phyloP scores from a whole-genome alignment of 2,329 filamentous ascomycete genomes.

The Tolypocladium tropicale region DNA sequence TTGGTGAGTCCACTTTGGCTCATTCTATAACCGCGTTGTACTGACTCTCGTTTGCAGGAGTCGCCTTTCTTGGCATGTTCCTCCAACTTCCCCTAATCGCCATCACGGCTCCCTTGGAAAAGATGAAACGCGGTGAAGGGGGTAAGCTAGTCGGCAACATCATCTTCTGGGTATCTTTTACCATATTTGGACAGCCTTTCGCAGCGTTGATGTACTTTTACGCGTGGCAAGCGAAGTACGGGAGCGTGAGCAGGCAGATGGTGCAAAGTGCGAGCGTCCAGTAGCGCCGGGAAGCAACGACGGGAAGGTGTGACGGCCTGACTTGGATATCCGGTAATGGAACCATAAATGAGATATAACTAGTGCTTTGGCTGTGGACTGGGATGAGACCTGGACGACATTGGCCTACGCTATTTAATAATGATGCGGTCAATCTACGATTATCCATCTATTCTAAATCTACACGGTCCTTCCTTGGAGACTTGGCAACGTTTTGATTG shows the following conservation, averaged over 20 bases:
- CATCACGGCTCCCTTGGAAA: conserved; percentile 69
- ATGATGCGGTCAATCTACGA: not conserved
- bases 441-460: not conserved
- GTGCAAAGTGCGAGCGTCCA: not conserved
- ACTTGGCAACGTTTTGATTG: not conserved
- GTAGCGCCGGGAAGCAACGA: not conserved
- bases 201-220: conserved; percentile 94
- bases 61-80: conserved; percentile 92
- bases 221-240: conserved; percentile 97
- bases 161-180: conserved; percentile 96
- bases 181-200: conserved; percentile 87
- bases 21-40: not conserved
- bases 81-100: conserved; percentile 82
- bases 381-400: not conserved
- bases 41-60: conserved; percentile 41
- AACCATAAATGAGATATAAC: too few species aligned
- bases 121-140: conserved; percentile 57
- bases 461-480: not conserved
- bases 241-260: conserved; percentile 54
- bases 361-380: not conserved
- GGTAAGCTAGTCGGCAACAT: conserved; percentile 80
- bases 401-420: not conserved
- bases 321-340: not conserved
- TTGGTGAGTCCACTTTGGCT: conserved; percentile 43
- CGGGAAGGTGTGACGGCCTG: not conserved